Evolutionary conservation across 345 rosid species (phyloP).

Genomic region (Gossypium thurberi): DNA sequence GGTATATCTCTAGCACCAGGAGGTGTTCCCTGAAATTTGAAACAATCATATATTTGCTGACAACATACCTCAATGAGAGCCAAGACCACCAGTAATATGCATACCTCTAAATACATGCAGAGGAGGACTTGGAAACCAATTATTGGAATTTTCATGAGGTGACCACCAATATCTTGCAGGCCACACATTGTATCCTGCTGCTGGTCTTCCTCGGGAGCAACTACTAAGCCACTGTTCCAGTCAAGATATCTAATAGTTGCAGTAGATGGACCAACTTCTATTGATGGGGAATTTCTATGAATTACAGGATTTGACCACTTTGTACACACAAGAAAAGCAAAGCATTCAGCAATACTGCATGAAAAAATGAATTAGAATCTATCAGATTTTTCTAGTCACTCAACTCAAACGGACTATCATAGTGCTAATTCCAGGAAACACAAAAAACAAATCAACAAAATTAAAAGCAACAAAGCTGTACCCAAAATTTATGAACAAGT

Average conservation of each 20-base stretch:
- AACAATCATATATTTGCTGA: constrained; percentile 19
- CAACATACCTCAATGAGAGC: constrained; percentile 20
- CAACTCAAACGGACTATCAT: constrained; percentile 10
- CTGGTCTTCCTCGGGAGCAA: constrained; percentile 57
- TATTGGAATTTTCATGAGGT: constrained; percentile 81
- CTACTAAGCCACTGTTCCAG: constrained; percentile 83
- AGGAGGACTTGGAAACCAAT: constrained; percentile 82
- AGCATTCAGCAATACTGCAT: constrained; percentile 90
- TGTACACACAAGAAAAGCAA: constrained; percentile 90
- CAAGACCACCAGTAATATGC: constrained; percentile 10
- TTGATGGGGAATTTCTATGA: constrained; percentile 48
- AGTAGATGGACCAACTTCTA: constrained; percentile 62
- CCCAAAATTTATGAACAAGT: constrained; percentile 89
- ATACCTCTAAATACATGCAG: constrained; percentile 90
- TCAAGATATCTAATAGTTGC: constrained; percentile 63
- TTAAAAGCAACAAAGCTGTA: constrained; percentile 15
- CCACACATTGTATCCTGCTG: constrained; percentile 60
- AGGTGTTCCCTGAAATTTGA: constrained; percentile 79
- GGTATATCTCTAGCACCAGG: constrained; percentile 69
- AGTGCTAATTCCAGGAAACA: constrained; percentile 1
- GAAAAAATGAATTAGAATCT: constrained; percentile 18
- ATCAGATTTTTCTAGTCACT: constrained; percentile 17
- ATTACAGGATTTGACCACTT: constrained; percentile 92
- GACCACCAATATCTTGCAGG: constrained; percentile 90
- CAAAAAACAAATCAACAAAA: constrained; percentile 1